Evolutionary conservation across 495 filamentous ascomycete genomes (phyloP), one percentile per base, ranked within the genome.

Genomic region (Zalerion maritima): DNA sequence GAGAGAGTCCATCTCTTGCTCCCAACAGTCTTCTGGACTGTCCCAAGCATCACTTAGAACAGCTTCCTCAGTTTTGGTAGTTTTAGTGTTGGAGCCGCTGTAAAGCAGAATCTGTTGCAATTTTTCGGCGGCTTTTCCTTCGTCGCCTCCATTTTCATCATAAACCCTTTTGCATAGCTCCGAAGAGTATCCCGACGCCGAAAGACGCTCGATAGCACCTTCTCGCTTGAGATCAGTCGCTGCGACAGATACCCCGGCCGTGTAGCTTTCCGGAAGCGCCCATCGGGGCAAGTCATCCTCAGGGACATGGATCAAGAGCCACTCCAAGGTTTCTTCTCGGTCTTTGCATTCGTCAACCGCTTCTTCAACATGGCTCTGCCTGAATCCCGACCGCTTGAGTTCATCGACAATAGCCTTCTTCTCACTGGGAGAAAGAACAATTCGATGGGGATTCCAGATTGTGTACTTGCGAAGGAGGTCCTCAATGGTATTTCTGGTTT

Each of bases 261-360:
- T 70, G 44, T 97, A 97, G 23, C 70, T 73, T 52, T 89, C 87
- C 3, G 91, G 91, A 14, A 97, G 58, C 47, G 80, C 78, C 82
- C 86, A 93, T 11, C 64, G 50, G 0, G 89, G 89, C 2, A 94
- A 55, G 49, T 97, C 89, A 49, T 96, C 91, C 50, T 97, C 89
- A 2, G 89, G 91, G 12, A 97, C 81, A 52, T 97, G 86, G 18
- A 96, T 79, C 13, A 97, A 62, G 12, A 97, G 70, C 89, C 89
- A 97, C 41, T 73, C 69, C 5, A 97, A 58, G 8, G 81, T 71
- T 50, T 96, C 91, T 47, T 96, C 86, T n/a, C 74, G 66, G 49
- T 93, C 83, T 55, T 83, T 91, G 51, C 83, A 93, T 41, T 81
- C 74, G 16, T 67, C 70, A 1, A 78, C 69, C 6, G 89, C 91